A percentile compares a stretch with the other conserved stretches of the same genome.
Conservation (phyloP, 345 rosid genomes). For the Eucalyptus victrix region DNA sequence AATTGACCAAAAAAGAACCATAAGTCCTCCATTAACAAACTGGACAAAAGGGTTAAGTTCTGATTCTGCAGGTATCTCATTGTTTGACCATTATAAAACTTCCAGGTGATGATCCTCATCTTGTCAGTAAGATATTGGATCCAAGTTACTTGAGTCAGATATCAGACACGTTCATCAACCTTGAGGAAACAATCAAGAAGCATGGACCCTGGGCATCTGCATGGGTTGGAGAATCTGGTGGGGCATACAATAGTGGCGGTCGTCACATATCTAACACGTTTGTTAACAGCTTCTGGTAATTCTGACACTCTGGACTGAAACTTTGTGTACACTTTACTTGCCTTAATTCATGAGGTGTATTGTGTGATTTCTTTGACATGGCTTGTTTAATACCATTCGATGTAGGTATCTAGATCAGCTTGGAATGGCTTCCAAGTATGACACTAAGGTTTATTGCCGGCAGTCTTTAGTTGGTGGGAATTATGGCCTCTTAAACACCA, state of each 20-base stretch:
- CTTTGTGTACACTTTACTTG: neutral
- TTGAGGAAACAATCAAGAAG: slow-evolving; percentile 35
- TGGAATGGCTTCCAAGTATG: slow-evolving; percentile 84
- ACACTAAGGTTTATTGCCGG: slow-evolving; percentile 96
- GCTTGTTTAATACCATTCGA: neutral
- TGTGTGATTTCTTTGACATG: neutral
- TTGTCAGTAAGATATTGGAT: slow-evolving; percentile 68
- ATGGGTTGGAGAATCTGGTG: slow-evolving; percentile 99
- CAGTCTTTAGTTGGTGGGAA: slow-evolving; percentile 89
- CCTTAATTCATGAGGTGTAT: neutral
- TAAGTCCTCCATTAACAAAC: neutral
- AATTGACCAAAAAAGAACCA: neutral
- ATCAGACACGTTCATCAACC: slow-evolving; percentile 43
- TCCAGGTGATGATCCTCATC: slow-evolving; percentile 72
- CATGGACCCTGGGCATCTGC: slow-evolving; percentile 88
- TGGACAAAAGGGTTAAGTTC: neutral
- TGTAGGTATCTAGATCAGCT: slow-evolving; percentile 97
- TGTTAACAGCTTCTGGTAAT: slow-evolving; percentile 90
- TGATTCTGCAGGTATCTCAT: accelerated
- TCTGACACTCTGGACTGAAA: neutral
- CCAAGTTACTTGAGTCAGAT: slow-evolving; percentile 47
- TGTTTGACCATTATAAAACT: neutral
- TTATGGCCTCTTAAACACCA: slow-evolving; percentile 72
- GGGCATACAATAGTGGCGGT: slow-evolving; percentile 96
- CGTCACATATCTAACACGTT: slow-evolving; percentile 72